Percentiles rank a stretch among this genome's conserved stretches.
phyloP scores from a whole-genome alignment of 768 basidiomycete genomes.

The Hypholoma sublateritium region DNA sequence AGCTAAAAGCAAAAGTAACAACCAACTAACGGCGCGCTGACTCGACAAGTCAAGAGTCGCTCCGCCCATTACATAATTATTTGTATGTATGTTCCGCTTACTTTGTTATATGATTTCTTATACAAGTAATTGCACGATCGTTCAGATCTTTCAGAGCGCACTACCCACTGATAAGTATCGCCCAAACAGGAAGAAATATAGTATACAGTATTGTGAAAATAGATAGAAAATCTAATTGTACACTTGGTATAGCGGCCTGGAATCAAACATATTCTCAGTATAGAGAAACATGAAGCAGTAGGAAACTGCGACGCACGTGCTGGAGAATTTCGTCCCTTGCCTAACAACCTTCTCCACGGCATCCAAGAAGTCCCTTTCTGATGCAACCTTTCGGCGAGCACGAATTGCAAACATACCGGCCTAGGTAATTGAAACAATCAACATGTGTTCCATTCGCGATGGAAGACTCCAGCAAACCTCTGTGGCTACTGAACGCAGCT shows the following conservation, averaged over 20 bases:
- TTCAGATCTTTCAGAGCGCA: no score
- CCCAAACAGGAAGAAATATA: constrained; percentile 2
- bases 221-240: constrained; percentile 71
- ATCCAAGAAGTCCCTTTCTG: constrained; percentile 96
- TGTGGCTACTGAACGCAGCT: constrained; percentile 93
- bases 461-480: constrained; percentile 55
- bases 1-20: background rate
- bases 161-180: no score
- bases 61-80: background rate
- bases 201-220: constrained; percentile 2
- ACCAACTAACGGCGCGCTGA: no score
- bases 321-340: constrained; percentile 97
- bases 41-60: background rate
- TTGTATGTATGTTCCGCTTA: background rate
- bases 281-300: constrained; percentile 5
- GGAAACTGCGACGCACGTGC: constrained; percentile 66
- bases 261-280: constrained; percentile 11
- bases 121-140: background rate
- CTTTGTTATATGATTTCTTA: background rate
- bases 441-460: background rate
- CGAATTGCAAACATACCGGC: constrained; percentile 99
- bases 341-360: constrained; percentile 98
- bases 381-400: constrained; percentile 92
- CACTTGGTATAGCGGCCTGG: constrained; percentile 87
- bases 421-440: constrained; percentile 32